Evolutionary conservation across 1,284 basidiomycete genomes (phyloP), one percentile per base, ranked within the genome.

Genomic region (Cutaneotrichosporon daszewskae): DNA sequence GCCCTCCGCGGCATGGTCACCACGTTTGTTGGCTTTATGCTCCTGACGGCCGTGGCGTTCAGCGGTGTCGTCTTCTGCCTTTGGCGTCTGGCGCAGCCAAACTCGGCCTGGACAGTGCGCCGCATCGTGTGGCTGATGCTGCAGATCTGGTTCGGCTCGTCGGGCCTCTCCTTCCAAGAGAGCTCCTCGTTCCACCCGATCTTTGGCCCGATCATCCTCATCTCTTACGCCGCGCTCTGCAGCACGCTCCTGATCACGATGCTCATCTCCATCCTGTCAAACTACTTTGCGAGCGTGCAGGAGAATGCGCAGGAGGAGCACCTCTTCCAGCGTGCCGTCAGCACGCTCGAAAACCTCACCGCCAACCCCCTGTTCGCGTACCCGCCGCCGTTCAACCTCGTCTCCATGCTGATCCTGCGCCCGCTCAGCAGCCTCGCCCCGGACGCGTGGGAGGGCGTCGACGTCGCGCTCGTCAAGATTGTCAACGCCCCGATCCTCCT

Each of bases 291-390:
- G 8, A 75, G 77, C 42, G 87, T 92, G 55, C 83, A 84, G 66
- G 74, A 79, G 79, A 89, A 89, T 69, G 85, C 86, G 6, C 53
- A 79, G 31, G 79, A 85, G 72, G 87, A 90, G 82, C 86, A 88
- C 69, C 74, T 94, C 29, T 95, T 88, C 71, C 87, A 94, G 68
- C 83, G 80, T 58, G 80, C 87, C 2, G 86, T 95, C 46, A 75
- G 78, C 23, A 92, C 88, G 0, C 85, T 95, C 41, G 87, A 92
- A 74, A 87, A 89, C 9, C 84, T 89, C 61, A 88, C 89, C 66
- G 82, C 82, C 6, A 87, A 91, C 64, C 85, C 85, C 0, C 73
- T 94, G n/a, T 88, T 92, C 72, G 87, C 84, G 39, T 92, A 91
- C 63, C 82, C 89, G 54, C 87, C 85, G 2, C 87, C 87, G 3